Conservation (phyloP, 1,139 yeast species). For the Magnusiomyces paraingens region DNA sequence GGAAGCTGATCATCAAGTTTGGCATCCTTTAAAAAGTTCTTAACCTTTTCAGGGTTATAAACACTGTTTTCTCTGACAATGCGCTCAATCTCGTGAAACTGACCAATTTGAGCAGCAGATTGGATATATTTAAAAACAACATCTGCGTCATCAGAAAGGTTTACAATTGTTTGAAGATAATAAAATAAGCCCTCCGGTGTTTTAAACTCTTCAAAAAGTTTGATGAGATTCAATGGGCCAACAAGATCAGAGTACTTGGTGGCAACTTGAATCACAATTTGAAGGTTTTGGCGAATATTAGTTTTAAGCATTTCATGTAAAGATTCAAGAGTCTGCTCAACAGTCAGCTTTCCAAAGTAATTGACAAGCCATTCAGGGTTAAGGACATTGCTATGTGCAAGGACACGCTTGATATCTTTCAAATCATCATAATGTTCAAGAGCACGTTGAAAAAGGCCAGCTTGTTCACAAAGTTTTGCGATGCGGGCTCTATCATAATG, state of each 20-base stretch:
- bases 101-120: constrained; percentile 86
- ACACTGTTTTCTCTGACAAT: constrained; percentile 90
- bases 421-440: constrained; percentile 91
- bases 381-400: constrained; percentile 77
- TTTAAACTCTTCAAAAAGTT: constrained; percentile 87
- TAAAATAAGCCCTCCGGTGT: constrained; percentile 91
- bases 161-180: constrained; percentile 88
- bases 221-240: constrained; percentile 78
- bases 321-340: constrained; percentile 87
- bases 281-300: constrained; percentile 82
- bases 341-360: constrained; percentile 89
- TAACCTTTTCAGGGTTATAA: constrained; percentile 95
- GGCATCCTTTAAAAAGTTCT: constrained; percentile 92
- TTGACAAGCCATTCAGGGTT: constrained; percentile 92
- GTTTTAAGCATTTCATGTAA: constrained; percentile 76
- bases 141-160: constrained; percentile 87
- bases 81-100: constrained; percentile 90
- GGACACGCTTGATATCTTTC: constrained; percentile 90
- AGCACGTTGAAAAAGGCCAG: constrained; percentile 91
- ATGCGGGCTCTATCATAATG: constrained; percentile 92
- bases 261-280: constrained; percentile 92
- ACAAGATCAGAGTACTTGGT: constrained; percentile 92
- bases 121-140: constrained; percentile 95
- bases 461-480: constrained; percentile 88
- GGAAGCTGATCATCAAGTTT: constrained; percentile 94